Evolutionary conservation across 768 basidiomycete species (phyloP), one percentile per base, ranked within the genome.

Genomic region (Agaricus sinodeliciosus): DNA sequence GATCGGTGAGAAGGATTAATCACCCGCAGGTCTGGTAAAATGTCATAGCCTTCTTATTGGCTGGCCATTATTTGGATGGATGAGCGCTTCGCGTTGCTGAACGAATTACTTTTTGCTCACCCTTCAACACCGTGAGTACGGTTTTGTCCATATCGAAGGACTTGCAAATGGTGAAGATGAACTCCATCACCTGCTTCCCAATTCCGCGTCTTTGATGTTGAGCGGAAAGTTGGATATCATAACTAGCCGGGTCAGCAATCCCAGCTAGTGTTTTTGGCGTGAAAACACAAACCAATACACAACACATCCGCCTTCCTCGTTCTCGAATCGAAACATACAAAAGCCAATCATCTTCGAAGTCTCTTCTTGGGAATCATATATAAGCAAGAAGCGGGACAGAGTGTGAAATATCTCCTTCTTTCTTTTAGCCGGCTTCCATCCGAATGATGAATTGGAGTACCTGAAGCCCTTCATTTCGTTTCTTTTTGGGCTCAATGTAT

Each of bases 51-150:
- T 56, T 61, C n/a, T 39, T 44, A 28, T 70, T 71, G 9, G 19
- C 48, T 57, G n/a, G 16, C 49, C 40, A 13, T 37, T 42, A 43
- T 6, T 44, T 41, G 19, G 15, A 22, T 22, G 22, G 22, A 22
- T 22, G 22, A 22, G 22, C 22, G 39, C 43, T n/a, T 16, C 37
- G 1, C 43, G 27, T 12, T 26, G 26, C 40, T 12, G 11, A 2
- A 12, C 5, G 28, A 34, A 12, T n/a, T 12, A 9, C 25, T 40
- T 19, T 8, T 11, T 3, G 54, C 67, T n/a, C 31, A 89, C 90
- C 73, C 76, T 81, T 84, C 58, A 92, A 76, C 1, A 82, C 86
- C 0, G 90, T 93, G 13, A 93, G 75, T 73, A 85, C 78, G 25
- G 87, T 65, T 62, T 85, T 90, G 36, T 79, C 67, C 84, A 92